Percentiles rank a stretch among this genome's conserved stretches.
phyloP scores from a whole-genome alignment of 192 early-diverging fungal genomes.

The Dissophora ornata region DNA sequence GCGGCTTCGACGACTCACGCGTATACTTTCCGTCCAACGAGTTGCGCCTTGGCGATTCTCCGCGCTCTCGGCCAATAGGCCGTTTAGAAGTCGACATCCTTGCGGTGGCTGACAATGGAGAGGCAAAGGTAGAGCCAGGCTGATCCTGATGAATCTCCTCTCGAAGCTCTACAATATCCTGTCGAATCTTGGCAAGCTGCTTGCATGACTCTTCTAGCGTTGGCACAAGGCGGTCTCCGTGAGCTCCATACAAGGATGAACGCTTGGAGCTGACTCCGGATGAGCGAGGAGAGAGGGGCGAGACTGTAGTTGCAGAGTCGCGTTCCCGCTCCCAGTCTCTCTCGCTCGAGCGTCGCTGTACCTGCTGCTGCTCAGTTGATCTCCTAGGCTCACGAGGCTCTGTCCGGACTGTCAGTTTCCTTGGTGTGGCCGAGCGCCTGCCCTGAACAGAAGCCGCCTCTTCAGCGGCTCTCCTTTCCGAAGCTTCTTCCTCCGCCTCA shows the following conservation, averaged over 20 bases:
- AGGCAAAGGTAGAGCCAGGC: background rate
- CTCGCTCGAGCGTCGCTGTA: conserved; percentile 11
- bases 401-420: conserved; percentile 18
- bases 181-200: conserved; percentile 39
- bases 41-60: conserved; percentile 18
- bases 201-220: conserved; percentile 46
- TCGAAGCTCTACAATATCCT: conserved; percentile 43
- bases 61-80: conserved; percentile 8
- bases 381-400: conserved; percentile 12
- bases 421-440: background rate
- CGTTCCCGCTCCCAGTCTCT: conserved; percentile 7
- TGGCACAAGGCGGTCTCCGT: conserved; percentile 25
- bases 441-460: background rate
- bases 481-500: conserved; percentile 24
- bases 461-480: background rate
- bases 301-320: conserved; percentile 7
- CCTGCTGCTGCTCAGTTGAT: conserved; percentile 2
- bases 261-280: conserved; percentile 37
- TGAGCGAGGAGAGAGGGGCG: conserved; percentile 40
- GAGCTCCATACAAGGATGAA: conserved; percentile 25
- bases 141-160: conserved; percentile 42
- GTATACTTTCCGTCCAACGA: conserved; percentile 23
- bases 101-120: conserved; percentile 1
- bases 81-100: conserved; percentile 3
- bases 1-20: conserved; percentile 2